These are phyloP conservation scores for Geosmithia morbida DNA, from an alignment of 2,329 filamentous ascomycete species.

Conservation along the genomic window DNA sequence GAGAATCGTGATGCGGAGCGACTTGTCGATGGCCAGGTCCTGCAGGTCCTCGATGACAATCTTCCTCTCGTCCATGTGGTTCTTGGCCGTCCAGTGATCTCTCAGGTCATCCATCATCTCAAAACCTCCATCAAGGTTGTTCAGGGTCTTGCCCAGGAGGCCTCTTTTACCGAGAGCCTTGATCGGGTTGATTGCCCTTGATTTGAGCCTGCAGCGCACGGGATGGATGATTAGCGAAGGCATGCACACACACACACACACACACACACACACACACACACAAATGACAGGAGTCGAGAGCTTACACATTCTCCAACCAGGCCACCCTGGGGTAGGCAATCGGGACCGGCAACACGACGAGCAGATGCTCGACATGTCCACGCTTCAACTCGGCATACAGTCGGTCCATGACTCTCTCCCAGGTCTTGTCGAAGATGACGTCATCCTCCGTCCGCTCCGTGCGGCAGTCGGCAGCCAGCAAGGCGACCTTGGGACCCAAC, in stretches of 20 bases:
- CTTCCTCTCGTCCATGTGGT: constrained; percentile 81
- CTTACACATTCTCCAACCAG: constrained; percentile 57
- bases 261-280: too few species aligned
- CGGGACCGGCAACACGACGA: constrained; percentile 75
- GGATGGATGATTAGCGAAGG: neutral
- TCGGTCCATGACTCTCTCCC: constrained; percentile 75
- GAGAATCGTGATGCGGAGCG: constrained; percentile 78
- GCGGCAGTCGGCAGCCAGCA: constrained; percentile 80
- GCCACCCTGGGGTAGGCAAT: constrained; percentile 66
- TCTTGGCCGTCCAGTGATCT: constrained; percentile 94
- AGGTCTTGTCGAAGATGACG: constrained; percentile 66
- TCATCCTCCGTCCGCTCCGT: constrained; percentile 80
- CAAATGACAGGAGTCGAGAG: constrained; percentile 4
- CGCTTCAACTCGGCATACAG: constrained; percentile 69
- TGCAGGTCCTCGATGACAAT: constrained; percentile 84
- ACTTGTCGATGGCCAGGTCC: constrained; percentile 84
- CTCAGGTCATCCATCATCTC: constrained; percentile 88
- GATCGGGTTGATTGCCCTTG: constrained; percentile 71
- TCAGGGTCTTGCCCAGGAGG: constrained; percentile 64
- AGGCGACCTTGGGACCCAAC: constrained; percentile 62
- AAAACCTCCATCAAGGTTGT: constrained; percentile 81
- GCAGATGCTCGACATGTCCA: constrained; percentile 76
- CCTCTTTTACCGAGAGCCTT: constrained; percentile 79
- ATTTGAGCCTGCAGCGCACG: constrained; percentile 50
- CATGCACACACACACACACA: too few species aligned